Conservation (phyloP, 352 stramenopile species). For the Pythium biforme region DNA sequence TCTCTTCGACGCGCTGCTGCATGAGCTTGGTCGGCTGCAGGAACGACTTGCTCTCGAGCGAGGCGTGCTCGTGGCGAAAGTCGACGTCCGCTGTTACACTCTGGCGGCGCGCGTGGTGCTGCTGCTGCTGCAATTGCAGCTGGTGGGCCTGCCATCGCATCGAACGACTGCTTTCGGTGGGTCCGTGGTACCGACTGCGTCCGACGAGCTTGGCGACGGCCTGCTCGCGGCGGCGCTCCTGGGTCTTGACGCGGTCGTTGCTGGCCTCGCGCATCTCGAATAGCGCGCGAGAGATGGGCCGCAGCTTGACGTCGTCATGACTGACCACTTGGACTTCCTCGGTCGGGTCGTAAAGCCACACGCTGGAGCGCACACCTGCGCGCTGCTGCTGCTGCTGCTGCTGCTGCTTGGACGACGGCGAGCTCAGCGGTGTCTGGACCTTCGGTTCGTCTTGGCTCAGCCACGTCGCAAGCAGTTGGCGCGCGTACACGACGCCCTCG, state of each 20-base stretch:
- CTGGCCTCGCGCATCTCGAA: slow-evolving; percentile 71
- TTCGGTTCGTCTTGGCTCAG: slow-evolving; percentile 6
- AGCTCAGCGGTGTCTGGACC: slow-evolving; percentile 27
- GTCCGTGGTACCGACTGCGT: slow-evolving; percentile 77
- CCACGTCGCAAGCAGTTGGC: slow-evolving; percentile 28
- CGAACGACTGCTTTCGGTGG: slow-evolving; percentile 72
- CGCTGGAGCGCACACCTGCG: slow-evolving; percentile 36
- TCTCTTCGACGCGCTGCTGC: slow-evolving; percentile 22
- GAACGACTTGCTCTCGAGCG: slow-evolving; percentile 55
- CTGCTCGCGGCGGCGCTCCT: slow-evolving; percentile 57
- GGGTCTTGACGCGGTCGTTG: slow-evolving; percentile 50
- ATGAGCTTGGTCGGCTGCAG: slow-evolving; percentile 55
- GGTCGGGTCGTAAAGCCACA: slow-evolving; percentile 69
- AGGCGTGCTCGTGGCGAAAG: slow-evolving; percentile 25
- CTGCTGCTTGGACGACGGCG: slow-evolving; percentile 25
- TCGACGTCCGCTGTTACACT: slow-evolving; percentile 16
- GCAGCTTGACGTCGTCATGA: slow-evolving; percentile 59
- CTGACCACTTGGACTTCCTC: slow-evolving; percentile 33
- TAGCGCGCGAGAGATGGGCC: slow-evolving; percentile 70
- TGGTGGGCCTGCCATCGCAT: slow-evolving; percentile 76
- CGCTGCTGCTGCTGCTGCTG: no score
- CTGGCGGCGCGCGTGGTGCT: slow-evolving; percentile 27
- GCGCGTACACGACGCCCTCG: slow-evolving; percentile 27
- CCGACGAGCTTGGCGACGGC: slow-evolving; percentile 48
- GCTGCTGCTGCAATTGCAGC: slow-evolving; percentile 49